phyloP scores from a whole-genome alignment of 2,329 filamentous ascomycete species.

The Exophiala alcalophila region DNA sequence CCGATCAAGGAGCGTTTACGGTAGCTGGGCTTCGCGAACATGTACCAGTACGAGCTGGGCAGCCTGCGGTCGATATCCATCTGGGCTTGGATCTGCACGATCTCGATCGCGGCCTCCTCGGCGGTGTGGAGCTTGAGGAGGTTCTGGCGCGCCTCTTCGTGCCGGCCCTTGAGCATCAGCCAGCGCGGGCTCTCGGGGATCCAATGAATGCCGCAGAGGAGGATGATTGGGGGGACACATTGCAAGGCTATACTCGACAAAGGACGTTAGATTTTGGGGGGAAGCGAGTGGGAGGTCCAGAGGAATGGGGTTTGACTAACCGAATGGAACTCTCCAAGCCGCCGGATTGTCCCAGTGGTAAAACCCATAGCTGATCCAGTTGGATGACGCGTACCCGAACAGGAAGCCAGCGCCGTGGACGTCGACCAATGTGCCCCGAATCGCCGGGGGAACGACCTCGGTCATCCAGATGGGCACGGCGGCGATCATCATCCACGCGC shows the following conservation, averaged over 20 bases:
- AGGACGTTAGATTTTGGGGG: too few species aligned
- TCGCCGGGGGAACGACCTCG: conserved; percentile 17
- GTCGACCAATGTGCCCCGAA: conserved; percentile 17
- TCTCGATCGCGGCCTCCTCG: neutral
- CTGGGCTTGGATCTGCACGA: neutral
- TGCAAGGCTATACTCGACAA: too few species aligned
- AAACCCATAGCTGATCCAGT: conserved; percentile 8
- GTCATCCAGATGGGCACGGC: conserved; percentile 12
- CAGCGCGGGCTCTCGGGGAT: conserved; percentile 54
- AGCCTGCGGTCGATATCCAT: conserved; percentile 6
- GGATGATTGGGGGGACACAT: conserved; percentile 5
- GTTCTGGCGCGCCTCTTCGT: conserved; percentile 41
- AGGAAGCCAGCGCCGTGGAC: conserved; percentile 9
- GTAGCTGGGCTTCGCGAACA: conserved; percentile 8
- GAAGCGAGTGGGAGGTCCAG: too few species aligned
- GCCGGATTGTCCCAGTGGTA: neutral
- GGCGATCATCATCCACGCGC: conserved; percentile 9
- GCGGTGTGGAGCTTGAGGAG: neutral
- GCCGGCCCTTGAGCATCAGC: conserved; percentile 50
- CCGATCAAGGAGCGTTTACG: conserved; percentile 6
- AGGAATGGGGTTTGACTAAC: too few species aligned
- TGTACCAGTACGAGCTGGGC: conserved; percentile 1
- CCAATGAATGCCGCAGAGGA: conserved; percentile 45
- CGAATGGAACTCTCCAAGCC: conserved; percentile 10
- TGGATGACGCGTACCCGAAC: conserved; percentile 11